Evolutionary conservation across 768 basidiomycete species (phyloP).

Genomic region (Suillus discolor): DNA sequence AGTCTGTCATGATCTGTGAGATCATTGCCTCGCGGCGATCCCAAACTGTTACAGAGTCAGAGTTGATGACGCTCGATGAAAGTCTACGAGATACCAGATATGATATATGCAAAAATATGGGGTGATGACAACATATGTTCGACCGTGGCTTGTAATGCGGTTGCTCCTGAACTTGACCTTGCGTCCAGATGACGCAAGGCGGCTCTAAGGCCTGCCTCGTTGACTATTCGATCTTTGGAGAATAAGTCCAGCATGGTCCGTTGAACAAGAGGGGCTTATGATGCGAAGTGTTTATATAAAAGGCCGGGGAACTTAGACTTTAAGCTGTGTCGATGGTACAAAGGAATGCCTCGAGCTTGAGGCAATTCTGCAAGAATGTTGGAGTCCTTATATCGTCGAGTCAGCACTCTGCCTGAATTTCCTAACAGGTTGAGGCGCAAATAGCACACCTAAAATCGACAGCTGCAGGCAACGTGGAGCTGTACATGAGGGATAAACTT

Average conservation of each 20-base stretch:
- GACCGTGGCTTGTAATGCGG: constrained; percentile 24
- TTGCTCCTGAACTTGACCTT: constrained; percentile 27
- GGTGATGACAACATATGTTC: constrained; percentile 30
- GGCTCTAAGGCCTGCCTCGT: constrained; percentile 19
- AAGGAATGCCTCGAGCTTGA: background rate
- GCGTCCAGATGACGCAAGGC: constrained; percentile 21
- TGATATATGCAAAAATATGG: constrained; percentile 29
- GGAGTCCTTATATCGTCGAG: background rate
- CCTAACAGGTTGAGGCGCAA: constrained; percentile 1
- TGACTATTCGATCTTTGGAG: constrained; percentile 16
- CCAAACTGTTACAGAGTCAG: constrained; percentile 16
- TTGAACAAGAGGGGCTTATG: too few relatives aligned
- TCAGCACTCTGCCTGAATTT: background rate
- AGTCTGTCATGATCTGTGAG: constrained; percentile 34
- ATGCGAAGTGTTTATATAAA: too few relatives aligned
- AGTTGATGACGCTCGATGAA: background rate
- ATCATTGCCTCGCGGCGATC: constrained; percentile 17
- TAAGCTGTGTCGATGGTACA: background rate
- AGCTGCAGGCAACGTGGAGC: background rate
- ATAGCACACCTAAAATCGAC: background rate
- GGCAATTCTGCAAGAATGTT: background rate
- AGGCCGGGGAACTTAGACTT: too few relatives aligned
- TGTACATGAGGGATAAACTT: background rate
- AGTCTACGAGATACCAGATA: constrained; percentile 26
- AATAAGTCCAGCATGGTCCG: constrained; percentile 1